Conservation (phyloP, 1,139 yeast species). For the Kodamaea arcana region DNA sequence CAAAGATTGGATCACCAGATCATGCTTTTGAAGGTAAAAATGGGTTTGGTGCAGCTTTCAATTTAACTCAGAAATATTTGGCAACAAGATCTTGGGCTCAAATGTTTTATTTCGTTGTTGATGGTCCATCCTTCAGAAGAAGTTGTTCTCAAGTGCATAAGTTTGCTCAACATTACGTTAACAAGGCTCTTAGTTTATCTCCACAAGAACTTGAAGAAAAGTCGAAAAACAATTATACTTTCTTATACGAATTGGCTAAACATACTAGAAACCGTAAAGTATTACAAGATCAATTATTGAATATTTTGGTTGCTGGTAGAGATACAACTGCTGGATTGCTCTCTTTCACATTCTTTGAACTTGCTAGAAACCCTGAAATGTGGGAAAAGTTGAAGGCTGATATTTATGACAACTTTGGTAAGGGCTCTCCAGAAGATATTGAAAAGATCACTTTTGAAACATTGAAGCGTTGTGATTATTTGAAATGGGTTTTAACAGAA, state of each 20-base stretch:
- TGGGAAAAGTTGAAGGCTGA: constrained; percentile 37
- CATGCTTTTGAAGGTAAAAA: constrained; percentile 24
- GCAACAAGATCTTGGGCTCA: constrained; percentile 36
- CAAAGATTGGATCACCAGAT: constrained; percentile 12
- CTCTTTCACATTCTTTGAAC: constrained; percentile 43
- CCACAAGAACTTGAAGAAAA: constrained; percentile 30
- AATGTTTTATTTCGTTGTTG: constrained; percentile 29
- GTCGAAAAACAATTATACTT: constrained; percentile 41
- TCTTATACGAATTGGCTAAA: constrained; percentile 48
- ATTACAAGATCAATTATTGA: constrained; percentile 50
- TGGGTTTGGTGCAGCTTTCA: constrained; percentile 44
- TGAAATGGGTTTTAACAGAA: constrained; percentile 22
- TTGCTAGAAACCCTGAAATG: constrained; percentile 41
- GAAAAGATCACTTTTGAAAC: constrained; percentile 18
- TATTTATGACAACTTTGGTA: constrained; percentile 31
- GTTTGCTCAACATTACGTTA: constrained; percentile 27
- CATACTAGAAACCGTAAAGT: constrained; percentile 46
- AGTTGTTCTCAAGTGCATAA: constrained; percentile 27
- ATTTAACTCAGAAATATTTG: constrained; percentile 33
- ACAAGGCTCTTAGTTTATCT: constrained; percentile 16
- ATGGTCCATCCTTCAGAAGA: constrained; percentile 30
- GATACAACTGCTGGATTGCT: constrained; percentile 57
- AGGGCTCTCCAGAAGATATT: constrained; percentile 16
- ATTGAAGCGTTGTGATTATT: constrained; percentile 23
- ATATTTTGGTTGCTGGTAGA: constrained; percentile 52